Base-by-base conservation (phyloP, 1,284 basidiomycete species). In the Microbotryum lychnidis-dioicae region DNA sequence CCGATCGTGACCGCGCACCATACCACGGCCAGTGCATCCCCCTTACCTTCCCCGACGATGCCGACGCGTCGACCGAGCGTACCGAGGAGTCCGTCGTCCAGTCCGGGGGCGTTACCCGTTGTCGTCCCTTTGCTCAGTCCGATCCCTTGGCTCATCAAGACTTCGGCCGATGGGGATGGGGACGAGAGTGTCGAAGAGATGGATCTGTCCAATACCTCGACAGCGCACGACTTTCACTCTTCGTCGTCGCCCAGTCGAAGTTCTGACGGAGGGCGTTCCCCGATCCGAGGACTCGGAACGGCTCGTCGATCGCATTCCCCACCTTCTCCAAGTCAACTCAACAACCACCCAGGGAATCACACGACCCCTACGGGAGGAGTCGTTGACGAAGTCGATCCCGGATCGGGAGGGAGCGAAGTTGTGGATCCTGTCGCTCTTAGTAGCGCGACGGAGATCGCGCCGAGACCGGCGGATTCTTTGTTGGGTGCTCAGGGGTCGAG, bases 321-420 rank as follows among this genome's bases (percentile, higher is more conserved):
- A 42, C 37, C 37, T 18, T 42, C 14, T 6, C 37, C 37, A 1
- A 42, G 37, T 42, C 37, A 42, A 42, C 37, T 4, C 37, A 42
- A 42, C 37, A 42, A 42, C 14, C 37, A 18, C 37, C 16, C 37
- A 16, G 37, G 37, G 6, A 42, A 42, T 18, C 37, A 42, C 37
- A 23, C 60, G 12, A 69, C 67, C 1, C 67, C 67, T 6, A 67
- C 67, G 2, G 67, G 67, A n/a, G 67, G 67, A 16, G 29, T 69
- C 16, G 67, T 69, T 1, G 67, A 69, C 47, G 67, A 69, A 31
- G 67, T 69, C 2, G 67, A 69, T 48, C 65, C 62, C 0, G 67
- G 67, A 1, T 55, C 50, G 16, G 67, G 67, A 7, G 57, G 57
- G 12, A 27, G 8, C 14, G 67, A 69, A 49, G 54, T 54, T 18